Conservation (phyloP, 1,284 basidiomycete species). For the Puccinia polysora region DNA sequence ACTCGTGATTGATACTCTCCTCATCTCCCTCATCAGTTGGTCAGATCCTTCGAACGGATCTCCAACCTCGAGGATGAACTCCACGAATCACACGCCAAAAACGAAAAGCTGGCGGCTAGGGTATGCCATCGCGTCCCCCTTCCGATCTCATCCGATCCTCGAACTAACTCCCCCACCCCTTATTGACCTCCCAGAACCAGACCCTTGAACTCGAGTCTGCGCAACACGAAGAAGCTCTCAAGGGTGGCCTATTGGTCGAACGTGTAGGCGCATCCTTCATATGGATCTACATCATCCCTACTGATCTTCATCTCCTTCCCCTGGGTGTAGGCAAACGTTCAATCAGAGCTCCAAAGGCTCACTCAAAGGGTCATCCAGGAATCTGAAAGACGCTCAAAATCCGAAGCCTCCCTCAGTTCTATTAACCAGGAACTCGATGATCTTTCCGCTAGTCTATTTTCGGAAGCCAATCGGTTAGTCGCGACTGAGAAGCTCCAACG, state of each 20-base stretch:
- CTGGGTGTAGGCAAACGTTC: constrained; percentile 67
- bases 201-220: constrained; percentile 70
- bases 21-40: constrained; percentile 79
- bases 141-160: constrained; percentile 7
- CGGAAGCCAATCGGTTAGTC: constrained; percentile 59
- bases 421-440: constrained; percentile 80
- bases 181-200: constrained; percentile 58
- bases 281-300: background rate
- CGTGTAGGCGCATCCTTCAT: constrained; percentile 36
- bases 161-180: constrained; percentile 47
- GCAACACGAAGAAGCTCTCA: constrained; percentile 68
- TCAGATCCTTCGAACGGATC: constrained; percentile 81
- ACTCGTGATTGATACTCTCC: background rate
- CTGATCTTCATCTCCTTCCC: background rate
- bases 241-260: constrained; percentile 83
- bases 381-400: constrained; percentile 75
- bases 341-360: constrained; percentile 80
- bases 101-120: constrained; percentile 55
- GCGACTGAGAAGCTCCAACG: constrained; percentile 75
- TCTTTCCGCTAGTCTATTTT: constrained; percentile 67
- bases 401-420: constrained; percentile 70
- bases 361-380: constrained; percentile 94
- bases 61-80: constrained; percentile 89
- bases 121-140: constrained; percentile 7
- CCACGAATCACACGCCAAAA: constrained; percentile 57